A percentile compares a stretch with the other conserved stretches of the same genome.
These are phyloP conservation scores for Colletotrichum sp. DNA, from an alignment of 2,329 filamentous ascomycete species.

Conservation along the genomic window DNA sequence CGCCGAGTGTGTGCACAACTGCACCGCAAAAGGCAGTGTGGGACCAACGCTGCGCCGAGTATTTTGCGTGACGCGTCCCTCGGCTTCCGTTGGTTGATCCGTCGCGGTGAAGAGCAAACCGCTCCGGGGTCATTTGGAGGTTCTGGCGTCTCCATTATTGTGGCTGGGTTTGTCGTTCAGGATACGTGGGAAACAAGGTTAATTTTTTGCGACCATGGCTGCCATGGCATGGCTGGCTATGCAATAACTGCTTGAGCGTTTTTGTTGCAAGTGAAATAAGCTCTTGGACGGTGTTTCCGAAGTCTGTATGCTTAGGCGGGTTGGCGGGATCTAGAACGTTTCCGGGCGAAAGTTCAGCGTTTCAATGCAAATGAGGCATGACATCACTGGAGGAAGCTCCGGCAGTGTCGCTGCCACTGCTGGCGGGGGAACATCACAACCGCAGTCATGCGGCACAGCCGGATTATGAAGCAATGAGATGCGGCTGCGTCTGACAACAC, in stretches of 20 bases:
- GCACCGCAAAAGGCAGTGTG: not conserved
- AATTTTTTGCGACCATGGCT: not conserved
- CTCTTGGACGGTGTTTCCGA: not conserved
- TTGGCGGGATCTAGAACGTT: not conserved
- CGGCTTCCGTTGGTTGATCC: not conserved
- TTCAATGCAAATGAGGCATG: not conserved
- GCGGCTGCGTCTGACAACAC: not conserved
- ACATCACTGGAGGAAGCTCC: not conserved
- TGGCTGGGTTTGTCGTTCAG: not conserved
- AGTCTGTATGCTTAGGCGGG: not conserved
- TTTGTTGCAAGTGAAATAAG: not conserved
- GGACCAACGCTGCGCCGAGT: not conserved
- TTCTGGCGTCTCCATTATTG: not conserved
- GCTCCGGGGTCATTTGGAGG: not conserved
- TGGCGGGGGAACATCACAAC: not conserved
- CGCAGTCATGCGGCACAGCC: not conserved
- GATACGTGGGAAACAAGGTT: not conserved
- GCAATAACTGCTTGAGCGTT: not conserved
- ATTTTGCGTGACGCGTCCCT: conserved; percentile 1
- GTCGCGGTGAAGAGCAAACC: not conserved
- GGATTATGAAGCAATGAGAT: not conserved
- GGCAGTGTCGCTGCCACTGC: not conserved
- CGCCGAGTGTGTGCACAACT: not conserved
- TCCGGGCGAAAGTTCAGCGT: not conserved
- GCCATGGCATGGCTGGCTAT: not conserved